Conservation (phyloP, 2,329 filamentous ascomycete genomes). For the Periconia sp. region DNA sequence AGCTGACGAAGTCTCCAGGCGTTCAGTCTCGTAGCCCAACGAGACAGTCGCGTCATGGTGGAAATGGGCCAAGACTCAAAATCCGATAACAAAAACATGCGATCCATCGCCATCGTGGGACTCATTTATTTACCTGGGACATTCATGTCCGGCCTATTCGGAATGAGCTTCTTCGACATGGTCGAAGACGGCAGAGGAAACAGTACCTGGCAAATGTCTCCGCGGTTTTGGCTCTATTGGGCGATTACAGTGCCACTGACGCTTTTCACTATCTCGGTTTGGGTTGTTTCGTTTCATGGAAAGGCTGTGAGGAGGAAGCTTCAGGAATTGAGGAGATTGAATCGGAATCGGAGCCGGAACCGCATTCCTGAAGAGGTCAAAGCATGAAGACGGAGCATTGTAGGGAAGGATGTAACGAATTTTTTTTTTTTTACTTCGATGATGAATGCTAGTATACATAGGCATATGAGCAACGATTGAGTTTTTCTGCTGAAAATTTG, state of each 20-base stretch:
- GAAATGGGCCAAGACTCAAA: conserved; percentile 4
- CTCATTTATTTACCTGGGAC: conserved; percentile 4
- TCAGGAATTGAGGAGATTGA: background rate
- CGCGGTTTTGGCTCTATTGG: conserved; percentile 12
- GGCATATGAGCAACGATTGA: too few relatives aligned
- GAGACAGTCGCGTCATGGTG: conserved; percentile 8
- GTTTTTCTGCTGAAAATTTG: too few relatives aligned
- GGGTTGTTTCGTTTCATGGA: conserved; percentile 1
- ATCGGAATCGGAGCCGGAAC: too few relatives aligned
- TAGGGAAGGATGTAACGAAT: background rate
- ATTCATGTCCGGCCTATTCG: conserved; percentile 6
- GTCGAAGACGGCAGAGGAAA: background rate
- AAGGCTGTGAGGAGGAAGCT: background rate
- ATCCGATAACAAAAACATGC: conserved; percentile 2
- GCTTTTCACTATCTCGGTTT: conserved; percentile 3
- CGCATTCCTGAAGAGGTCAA: background rate
- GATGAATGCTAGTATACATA: too few relatives aligned
- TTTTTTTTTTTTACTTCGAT: too few relatives aligned
- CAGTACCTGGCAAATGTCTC: conserved; percentile 3
- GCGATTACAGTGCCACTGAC: conserved; percentile 9
- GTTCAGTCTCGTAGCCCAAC: conserved; percentile 4
- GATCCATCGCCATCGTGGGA: conserved; percentile 1
- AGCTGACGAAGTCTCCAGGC: conserved; percentile 1
- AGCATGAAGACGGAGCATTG: background rate
- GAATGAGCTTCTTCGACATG: conserved; percentile 11